Percentiles rank a stretch among this genome's conserved stretches.
phyloP scores from a whole-genome alignment of 352 stramenopile genomes.

The Achlya hypogyna region DNA sequence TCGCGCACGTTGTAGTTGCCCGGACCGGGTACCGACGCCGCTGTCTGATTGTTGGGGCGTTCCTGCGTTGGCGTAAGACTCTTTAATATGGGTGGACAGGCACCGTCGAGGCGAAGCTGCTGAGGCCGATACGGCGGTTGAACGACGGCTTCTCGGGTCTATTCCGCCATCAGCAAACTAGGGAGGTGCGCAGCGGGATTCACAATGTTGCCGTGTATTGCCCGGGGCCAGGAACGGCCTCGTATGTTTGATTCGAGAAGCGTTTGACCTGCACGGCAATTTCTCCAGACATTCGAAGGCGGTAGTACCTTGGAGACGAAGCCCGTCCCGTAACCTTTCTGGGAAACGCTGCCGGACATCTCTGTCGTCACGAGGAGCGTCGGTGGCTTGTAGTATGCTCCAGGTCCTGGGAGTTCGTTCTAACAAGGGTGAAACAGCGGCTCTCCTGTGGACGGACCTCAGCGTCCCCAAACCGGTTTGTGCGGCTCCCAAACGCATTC shows the following conservation, averaged over 20 bases:
- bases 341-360: constrained; percentile 66
- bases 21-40: constrained; percentile 11
- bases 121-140: constrained; percentile 62
- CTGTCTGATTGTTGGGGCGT: constrained; percentile 5
- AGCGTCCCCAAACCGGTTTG: constrained; percentile 47
- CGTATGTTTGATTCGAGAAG: constrained; percentile 41
- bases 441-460: constrained; percentile 28
- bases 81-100: too few species aligned
- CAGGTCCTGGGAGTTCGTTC: constrained; percentile 63
- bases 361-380: constrained; percentile 46
- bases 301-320: constrained; percentile 53
- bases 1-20: constrained; percentile 19
- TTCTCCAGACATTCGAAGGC: not conserved
- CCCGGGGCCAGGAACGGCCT: constrained; percentile 47
- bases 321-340: constrained; percentile 57
- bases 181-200: not conserved
- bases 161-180: not conserved
- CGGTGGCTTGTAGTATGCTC: constrained; percentile 54
- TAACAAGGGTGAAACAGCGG: constrained; percentile 19
- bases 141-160: constrained; percentile 36
- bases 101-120: constrained; percentile 52
- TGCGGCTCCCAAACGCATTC: constrained; percentile 62
- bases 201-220: constrained; percentile 55
- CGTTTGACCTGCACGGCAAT: constrained; percentile 32
- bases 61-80: too few species aligned